A percentile compares a stretch with the other conserved stretches of the same genome.
Evolutionary conservation across 225 moss, liverwort and hornwort genomes (phyloP).

Genomic region (Antitrichia curtipendula): DNA sequence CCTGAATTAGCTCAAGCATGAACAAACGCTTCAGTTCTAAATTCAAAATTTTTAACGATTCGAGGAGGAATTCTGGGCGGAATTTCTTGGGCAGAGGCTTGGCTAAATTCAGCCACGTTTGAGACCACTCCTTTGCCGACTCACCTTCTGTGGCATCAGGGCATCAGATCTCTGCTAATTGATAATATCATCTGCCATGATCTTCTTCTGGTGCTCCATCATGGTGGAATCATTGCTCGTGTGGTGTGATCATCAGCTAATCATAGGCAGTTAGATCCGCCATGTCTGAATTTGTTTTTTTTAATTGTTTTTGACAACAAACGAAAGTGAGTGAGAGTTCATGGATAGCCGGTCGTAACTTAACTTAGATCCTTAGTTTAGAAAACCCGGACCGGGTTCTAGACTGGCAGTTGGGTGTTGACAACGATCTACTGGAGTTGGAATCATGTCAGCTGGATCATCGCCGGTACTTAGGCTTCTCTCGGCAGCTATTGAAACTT

Average conservation of each 20-base stretch:
- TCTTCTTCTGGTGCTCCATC: background rate
- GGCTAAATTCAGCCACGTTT: background rate
- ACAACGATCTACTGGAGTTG: background rate
- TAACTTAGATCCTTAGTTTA: background rate
- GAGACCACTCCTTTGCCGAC: background rate
- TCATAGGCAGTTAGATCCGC: background rate
- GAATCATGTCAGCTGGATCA: background rate
- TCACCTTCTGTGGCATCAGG: background rate
- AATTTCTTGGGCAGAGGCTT: background rate
- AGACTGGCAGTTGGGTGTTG: background rate
- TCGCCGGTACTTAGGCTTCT: background rate
- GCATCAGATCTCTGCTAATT: conserved; percentile 4
- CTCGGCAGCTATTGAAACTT: background rate
- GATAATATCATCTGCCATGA: background rate
- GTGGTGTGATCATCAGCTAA: background rate
- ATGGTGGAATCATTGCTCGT: background rate
- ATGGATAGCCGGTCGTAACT: background rate
- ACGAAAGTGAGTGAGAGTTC: background rate
- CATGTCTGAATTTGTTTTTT: background rate
- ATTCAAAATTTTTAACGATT: background rate
- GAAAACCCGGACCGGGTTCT: background rate
- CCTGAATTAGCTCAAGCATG: background rate
- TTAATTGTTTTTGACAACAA: background rate
- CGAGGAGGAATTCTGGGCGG: background rate
- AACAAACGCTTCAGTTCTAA: background rate